A percentile compares a stretch with the other conserved stretches of the same genome.
Conservation (phyloP, 768 basidiomycete genomes). For the Lactifluus subvellereus region DNA sequence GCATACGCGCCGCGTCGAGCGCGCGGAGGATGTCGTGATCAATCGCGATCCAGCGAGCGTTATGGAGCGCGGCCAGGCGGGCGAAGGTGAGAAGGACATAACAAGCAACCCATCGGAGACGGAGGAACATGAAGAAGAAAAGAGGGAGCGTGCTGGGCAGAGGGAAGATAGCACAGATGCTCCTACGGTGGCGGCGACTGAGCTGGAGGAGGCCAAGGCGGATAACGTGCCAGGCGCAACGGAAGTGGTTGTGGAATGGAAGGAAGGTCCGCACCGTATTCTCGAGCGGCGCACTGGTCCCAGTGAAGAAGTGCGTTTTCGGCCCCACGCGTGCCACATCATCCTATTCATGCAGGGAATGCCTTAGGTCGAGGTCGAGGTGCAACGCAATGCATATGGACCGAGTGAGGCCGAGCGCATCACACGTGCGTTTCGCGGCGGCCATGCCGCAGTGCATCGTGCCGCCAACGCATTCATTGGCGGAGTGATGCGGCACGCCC, state of each 20-base stretch:
- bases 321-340: neutral
- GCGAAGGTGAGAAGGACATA: slow-evolving; percentile 26
- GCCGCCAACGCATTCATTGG: slow-evolving; percentile 28
- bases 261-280: slow-evolving; percentile 61
- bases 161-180: slow-evolving; percentile 14
- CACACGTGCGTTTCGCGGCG: slow-evolving; percentile 26
- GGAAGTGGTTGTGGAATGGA: slow-evolving; percentile 50
- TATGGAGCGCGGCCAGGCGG: slow-evolving; percentile 45
- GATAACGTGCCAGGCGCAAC: slow-evolving; percentile 44
- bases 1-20: slow-evolving; percentile 62
- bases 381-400: slow-evolving; percentile 32
- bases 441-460: slow-evolving; percentile 27
- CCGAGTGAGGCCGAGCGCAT: slow-evolving; percentile 30
- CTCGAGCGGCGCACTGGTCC: slow-evolving; percentile 55
- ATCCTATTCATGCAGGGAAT: neutral
- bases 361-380: slow-evolving; percentile 34
- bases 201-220: slow-evolving; percentile 28
- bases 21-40: slow-evolving; percentile 75
- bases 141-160: slow-evolving; percentile 25
- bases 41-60: slow-evolving; percentile 61
- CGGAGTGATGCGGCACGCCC: slow-evolving; percentile 14
- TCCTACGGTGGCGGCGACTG: slow-evolving; percentile 18
- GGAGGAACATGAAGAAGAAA: slow-evolving; percentile 21
- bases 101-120: slow-evolving; percentile 15
- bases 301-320: slow-evolving; percentile 57